These are phyloP conservation scores for Moringa oleifera DNA, from an alignment of 345 rosid genomes.

Conservation along the genomic window DNA sequence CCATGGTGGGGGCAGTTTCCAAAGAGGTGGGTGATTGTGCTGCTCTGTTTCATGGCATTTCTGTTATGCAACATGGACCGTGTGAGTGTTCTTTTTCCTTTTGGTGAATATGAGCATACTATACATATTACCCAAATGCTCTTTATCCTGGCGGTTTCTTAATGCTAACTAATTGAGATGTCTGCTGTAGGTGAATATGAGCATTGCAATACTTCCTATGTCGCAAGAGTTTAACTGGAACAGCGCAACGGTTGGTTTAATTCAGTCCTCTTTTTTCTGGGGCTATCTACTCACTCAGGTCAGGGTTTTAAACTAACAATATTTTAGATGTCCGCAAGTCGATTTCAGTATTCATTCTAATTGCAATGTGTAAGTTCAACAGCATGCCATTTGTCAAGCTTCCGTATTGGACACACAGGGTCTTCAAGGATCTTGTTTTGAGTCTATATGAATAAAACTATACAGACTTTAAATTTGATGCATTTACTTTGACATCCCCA, in stretches of 20 bases:
- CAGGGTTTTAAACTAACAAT: conserved; percentile 8
- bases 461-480: not conserved
- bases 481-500: not conserved
- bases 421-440: not conserved
- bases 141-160: not conserved
- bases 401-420: not conserved
- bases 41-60: conserved; percentile 79
- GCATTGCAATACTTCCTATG: conserved; percentile 99
- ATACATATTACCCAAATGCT: not conserved
- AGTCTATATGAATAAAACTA: not conserved
- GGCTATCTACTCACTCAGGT: conserved; percentile 98
- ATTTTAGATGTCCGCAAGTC: not conserved
- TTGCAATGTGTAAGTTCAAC: not conserved
- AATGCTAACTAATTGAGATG: conserved; percentile 14
- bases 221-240: conserved; percentile 90
- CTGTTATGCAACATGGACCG: conserved; percentile 98
- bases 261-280: conserved; percentile 99
- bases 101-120: not conserved
- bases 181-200: conserved; percentile 82
- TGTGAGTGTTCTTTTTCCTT: conserved; percentile 36
- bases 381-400: not conserved
- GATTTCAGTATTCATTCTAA: not conserved
- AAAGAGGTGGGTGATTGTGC: conserved; percentile 80
- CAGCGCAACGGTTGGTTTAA: conserved; percentile 93
- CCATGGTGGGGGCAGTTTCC: conserved; percentile 87